Evolutionary conservation across 2,329 filamentous ascomycete genomes (phyloP).

Genomic region (Myriosclerotinia curreyana): DNA sequence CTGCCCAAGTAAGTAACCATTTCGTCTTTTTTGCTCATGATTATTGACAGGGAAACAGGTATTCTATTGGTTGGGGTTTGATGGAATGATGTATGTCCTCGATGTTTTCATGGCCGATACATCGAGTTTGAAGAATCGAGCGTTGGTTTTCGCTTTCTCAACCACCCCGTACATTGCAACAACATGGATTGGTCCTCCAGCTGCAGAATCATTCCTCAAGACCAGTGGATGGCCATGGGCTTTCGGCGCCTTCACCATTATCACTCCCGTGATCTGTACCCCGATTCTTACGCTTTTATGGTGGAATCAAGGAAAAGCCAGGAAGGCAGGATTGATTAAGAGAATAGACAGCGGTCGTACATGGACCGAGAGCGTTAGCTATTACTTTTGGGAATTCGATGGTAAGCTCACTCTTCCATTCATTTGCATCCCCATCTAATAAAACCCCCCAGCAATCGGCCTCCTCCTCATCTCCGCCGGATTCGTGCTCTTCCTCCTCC

Average conservation of each 20-base stretch:
- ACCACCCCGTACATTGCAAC: slow-evolving; percentile 64
- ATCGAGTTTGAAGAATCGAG: slow-evolving; percentile 61
- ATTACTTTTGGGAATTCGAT: slow-evolving; percentile 63
- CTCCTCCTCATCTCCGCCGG: slow-evolving; percentile 59
- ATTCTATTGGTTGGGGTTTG: slow-evolving; percentile 36
- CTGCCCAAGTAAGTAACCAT: slow-evolving; percentile 57
- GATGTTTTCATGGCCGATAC: slow-evolving; percentile 67
- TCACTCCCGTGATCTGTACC: slow-evolving; percentile 58
- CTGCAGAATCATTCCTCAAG: slow-evolving; percentile 53
- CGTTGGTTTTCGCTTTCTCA: slow-evolving; percentile 51
- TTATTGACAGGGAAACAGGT: slow-evolving; percentile 24
- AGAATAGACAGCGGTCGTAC: slow-evolving; percentile 46
- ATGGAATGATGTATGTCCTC: slow-evolving; percentile 54
- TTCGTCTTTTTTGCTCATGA: slow-evolving; percentile 42
- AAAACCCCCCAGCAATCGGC: slow-evolving; percentile 46
- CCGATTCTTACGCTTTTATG: slow-evolving; percentile 56
- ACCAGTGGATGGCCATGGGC: slow-evolving; percentile 64
- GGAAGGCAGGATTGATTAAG: slow-evolving; percentile 48
- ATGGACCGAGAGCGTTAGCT: slow-evolving; percentile 45
- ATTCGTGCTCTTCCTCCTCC: slow-evolving; percentile 64
- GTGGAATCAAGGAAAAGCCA: slow-evolving; percentile 58
- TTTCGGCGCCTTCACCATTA: slow-evolving; percentile 64
- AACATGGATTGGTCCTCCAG: slow-evolving; percentile 58
- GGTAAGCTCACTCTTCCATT: slow-evolving; percentile 25
- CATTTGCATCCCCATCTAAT: not conserved